Evolutionary conservation across 768 basidiomycete genomes (phyloP), one percentile per base, ranked within the genome.

Genomic region (Phlegmacium glaucopus): DNA sequence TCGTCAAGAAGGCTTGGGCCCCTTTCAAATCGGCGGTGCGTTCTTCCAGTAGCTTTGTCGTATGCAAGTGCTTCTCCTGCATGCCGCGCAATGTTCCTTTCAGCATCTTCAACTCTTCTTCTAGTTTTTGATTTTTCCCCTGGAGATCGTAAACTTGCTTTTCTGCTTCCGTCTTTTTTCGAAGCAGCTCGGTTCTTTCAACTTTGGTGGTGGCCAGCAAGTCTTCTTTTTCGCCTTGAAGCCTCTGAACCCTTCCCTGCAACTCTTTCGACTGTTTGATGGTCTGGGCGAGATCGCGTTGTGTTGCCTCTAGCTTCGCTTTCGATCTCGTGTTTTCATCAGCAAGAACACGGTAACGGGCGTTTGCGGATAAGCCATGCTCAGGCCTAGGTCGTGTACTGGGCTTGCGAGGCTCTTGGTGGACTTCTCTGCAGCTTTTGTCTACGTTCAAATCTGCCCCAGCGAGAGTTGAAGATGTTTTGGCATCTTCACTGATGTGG

Each of bases 1-100:
- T 75, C 1, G 68, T 70, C 57, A 78, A 58, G 55, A 72, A 78
- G 8, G 63, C 58, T 42, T 75, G 72, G 0, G 70, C 70, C 0
- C 63, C 67, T n/a, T 66, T 67, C 6, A 78, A 51, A 50, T 78
- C 76, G 6, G 60, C 59, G 5, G 64, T 71, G 15, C 63, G 57
- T 18, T 59, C 61, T n/a, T 64, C 58, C 12, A 67, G 44, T 7
- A 64, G 27, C 4, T 49, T 51, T 4, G 54, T 47, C 25, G 57
- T 57, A 28, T 56, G 45, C 7, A 29, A 32, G 32, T 59, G 54
- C 25, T 56, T 61, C 8, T 41, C 45, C 39, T 63, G 61, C 4
- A 55, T 18, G 22, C 49, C 49, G 10, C 44, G 47, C 11, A 64
- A 44, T 16, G 57, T 49, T 1, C 44, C 47, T 15, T 56, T 50